Base-by-base conservation (phyloP, 1,139 yeast species). In the Arxiozyma bovina region DNA sequence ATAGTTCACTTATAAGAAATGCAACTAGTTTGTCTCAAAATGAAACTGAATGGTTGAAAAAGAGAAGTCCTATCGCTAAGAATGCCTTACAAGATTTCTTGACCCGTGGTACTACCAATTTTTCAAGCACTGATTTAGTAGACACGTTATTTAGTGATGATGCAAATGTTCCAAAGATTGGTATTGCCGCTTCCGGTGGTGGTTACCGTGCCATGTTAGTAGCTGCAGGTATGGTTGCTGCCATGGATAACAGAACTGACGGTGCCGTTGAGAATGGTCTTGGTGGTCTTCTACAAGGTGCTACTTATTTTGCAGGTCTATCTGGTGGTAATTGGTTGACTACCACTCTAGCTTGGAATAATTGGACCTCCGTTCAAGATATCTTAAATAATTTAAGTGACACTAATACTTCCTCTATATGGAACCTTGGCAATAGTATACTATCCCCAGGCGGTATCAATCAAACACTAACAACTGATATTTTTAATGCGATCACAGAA, bases 141-240 rank as follows among this genome's bases (percentile, higher is more conserved):
- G 52, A 50, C 23, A 25, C 48, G 41, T 23, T 58, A 22, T 51
- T 73, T 55, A 66, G 85, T 61, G 63, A 68, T 57, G 63, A 73
- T 69, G 71, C 77, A 1, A 58, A 54, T 46, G 59, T 60, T 17
- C 68, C 68, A 45, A 65, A 60, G 50, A 75, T 88, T 53, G 96
- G 85, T 4, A 66, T 89, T 22, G 90, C 96, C 3, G 85, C 87
- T 65, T 82, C 93, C 5, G 97, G 97, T 45, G 97, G 97, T 63
- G 95, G 96, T 3, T 89, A 87, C 71, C 78, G 97, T 56, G 96
- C 96, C 51, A 87, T 89, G 96, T 73, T 90, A 45, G 72, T 76
- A 53, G 96, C 96, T n/a, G 96, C 96, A 1, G 96, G 97, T 45
- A 83, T 84, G 68, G 70, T 89, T 45, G 75, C 91, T 18, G 96